phyloP scores from a whole-genome alignment of 345 rosid genomes.

The Ceriops tagal region DNA sequence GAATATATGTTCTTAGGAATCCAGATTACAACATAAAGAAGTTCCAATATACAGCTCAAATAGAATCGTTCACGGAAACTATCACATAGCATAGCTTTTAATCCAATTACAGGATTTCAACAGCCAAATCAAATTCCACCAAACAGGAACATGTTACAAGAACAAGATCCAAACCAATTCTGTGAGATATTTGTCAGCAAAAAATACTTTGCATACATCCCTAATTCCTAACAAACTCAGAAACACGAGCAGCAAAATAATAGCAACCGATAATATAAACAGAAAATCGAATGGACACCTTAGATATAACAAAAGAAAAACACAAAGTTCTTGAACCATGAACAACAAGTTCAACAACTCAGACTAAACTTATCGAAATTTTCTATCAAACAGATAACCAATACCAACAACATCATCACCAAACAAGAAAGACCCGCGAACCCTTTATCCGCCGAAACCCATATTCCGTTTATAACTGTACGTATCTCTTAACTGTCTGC shows the following conservation, averaged over 20 bases:
- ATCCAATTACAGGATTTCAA: no score
- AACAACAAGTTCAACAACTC: not conserved
- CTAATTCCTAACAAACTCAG: not conserved
- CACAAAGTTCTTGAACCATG: not conserved
- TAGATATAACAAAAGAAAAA: not conserved
- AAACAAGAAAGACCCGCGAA: no score
- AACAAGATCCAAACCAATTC: not conserved
- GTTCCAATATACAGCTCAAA: no score
- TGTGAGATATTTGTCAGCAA: no score
- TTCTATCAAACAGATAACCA: conserved; percentile 9
- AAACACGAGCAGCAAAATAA: no score
- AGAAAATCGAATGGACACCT: not conserved
- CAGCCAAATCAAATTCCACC: not conserved
- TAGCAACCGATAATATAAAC: not conserved
- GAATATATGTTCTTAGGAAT: not conserved
- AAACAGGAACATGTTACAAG: not conserved
- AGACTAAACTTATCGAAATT: not conserved
- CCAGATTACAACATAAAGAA: no score
- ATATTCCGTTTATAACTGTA: conserved; percentile 31
- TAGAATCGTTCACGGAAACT: no score
- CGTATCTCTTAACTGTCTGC: conserved; percentile 43
- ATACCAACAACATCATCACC: no score
- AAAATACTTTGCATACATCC: not conserved
- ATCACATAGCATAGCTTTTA: no score
- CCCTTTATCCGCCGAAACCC: not conserved